Evolutionary conservation across 306 rosid genomes (phyloP).

Genomic region (Sesbania bispinosa): DNA sequence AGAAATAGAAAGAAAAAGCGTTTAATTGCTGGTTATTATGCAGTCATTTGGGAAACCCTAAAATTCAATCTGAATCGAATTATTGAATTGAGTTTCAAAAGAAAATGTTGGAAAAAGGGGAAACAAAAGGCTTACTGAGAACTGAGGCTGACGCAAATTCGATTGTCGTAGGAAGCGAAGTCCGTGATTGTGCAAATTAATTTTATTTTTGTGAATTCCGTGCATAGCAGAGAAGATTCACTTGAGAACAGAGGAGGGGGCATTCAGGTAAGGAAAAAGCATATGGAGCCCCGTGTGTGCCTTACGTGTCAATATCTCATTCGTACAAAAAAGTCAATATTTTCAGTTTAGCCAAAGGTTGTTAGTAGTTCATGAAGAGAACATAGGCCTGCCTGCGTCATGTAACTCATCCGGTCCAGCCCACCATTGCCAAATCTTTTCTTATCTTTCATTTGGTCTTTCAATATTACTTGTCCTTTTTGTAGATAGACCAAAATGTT

Average conservation of each 20-base stretch:
- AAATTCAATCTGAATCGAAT: slow-evolving; percentile 9
- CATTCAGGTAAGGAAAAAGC: slow-evolving; percentile 50
- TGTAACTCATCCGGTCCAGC: slow-evolving; percentile 7
- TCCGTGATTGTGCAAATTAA: slow-evolving; percentile 4
- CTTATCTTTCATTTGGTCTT: too few species aligned
- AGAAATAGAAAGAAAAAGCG: neutral
- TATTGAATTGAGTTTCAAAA: neutral
- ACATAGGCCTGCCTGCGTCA: neutral
- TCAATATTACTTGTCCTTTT: too few species aligned
- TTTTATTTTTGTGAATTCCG: neutral
- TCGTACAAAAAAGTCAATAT: slow-evolving; percentile 37
- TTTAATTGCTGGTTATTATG: neutral
- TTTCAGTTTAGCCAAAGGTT: neutral
- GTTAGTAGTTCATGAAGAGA: slow-evolving; percentile 30
- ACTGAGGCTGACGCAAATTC: slow-evolving; percentile 31
- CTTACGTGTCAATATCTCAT: slow-evolving; percentile 2
- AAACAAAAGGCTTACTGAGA: slow-evolving; percentile 49
- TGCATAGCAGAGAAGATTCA: slow-evolving; percentile 13
- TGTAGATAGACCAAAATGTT: too few species aligned
- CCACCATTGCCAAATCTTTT: neutral
- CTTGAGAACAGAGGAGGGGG: slow-evolving; percentile 22
- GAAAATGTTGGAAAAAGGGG: neutral
- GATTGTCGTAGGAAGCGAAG: slow-evolving; percentile 38
- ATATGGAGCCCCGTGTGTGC: slow-evolving; percentile 33
- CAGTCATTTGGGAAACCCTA: slow-evolving; percentile 30